Percentiles rank a stretch among this genome's conserved stretches.
Conservation (phyloP, 2,329 filamentous ascomycete species). For the Fusarium pseudograminearum region DNA sequence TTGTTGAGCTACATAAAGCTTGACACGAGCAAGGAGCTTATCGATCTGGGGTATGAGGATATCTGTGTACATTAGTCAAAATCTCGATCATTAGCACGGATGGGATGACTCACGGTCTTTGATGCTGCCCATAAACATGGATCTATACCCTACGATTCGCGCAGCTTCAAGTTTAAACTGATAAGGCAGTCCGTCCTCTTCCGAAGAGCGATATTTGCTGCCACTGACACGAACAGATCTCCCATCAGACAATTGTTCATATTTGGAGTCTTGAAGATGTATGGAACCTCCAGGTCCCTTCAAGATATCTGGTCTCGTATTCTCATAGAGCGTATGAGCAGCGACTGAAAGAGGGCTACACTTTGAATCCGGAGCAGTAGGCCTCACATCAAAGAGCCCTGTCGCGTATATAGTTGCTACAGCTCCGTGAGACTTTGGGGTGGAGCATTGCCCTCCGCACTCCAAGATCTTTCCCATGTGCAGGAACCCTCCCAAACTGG, state of each 20-base stretch:
- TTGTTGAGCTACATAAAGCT: slow-evolving; percentile 36
- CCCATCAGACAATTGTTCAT: slow-evolving; percentile 30
- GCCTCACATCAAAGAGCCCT: slow-evolving; percentile 61
- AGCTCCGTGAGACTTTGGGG: slow-evolving; percentile 59
- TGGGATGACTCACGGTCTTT: slow-evolving; percentile 23
- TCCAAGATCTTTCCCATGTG: slow-evolving; percentile 69
- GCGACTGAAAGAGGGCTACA: slow-evolving; percentile 64
- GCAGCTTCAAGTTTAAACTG: slow-evolving; percentile 45
- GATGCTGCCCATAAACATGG: slow-evolving; percentile 43
- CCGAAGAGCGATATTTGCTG: slow-evolving; percentile 18
- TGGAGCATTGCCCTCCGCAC: slow-evolving; percentile 62
- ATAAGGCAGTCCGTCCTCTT: slow-evolving; percentile 13
- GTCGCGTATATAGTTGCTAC: slow-evolving; percentile 56
- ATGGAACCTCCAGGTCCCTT: slow-evolving; percentile 63
- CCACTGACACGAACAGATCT: slow-evolving; percentile 37
- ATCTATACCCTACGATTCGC: slow-evolving; percentile 35
- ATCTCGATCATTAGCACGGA: fast-evolving
- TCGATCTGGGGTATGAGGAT: slow-evolving; percentile 41
- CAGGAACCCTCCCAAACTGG: slow-evolving; percentile 52
- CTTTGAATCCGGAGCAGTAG: slow-evolving; percentile 52
- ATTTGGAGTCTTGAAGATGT: slow-evolving; percentile 52
- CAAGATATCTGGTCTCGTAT: slow-evolving; percentile 63
- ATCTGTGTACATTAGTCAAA: not conserved
- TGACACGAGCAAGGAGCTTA: slow-evolving; percentile 17
- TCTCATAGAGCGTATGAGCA: slow-evolving; percentile 67